Percentiles rank a stretch among this genome's conserved stretches.
Evolutionary conservation across 192 early-diverging fungal genomes (phyloP).

Genomic region (Coemansia sp.): DNA sequence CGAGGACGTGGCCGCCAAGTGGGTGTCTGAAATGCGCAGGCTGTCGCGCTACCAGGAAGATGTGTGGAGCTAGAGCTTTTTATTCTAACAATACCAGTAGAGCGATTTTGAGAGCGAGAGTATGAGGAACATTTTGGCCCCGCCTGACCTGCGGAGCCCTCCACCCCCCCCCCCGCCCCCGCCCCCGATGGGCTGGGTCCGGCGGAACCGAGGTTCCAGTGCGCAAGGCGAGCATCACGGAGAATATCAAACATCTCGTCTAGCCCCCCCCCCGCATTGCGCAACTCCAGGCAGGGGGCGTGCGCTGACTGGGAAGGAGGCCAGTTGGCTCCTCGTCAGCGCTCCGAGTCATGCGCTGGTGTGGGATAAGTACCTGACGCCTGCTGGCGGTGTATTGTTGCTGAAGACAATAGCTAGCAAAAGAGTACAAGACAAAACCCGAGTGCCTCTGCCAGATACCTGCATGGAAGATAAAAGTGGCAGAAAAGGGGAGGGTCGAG

Average conservation of each 20-base stretch:
- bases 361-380: not conserved
- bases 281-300: not conserved
- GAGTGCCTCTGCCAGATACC: not conserved
- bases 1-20: conserved; percentile 67
- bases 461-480: not conserved
- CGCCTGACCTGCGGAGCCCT: too few relatives aligned
- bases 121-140: not conserved
- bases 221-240: conserved; percentile 10
- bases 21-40: conserved; percentile 81
- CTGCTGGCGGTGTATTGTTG: not conserved
- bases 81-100: not conserved
- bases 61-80: conserved; percentile 80
- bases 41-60: conserved; percentile 90
- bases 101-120: not conserved
- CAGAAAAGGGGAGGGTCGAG: too few relatives aligned
- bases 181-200: too few relatives aligned
- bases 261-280: conserved; percentile 13
- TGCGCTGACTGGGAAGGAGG: not conserved
- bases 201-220: conserved; percentile 2
- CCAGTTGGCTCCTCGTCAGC: not conserved
- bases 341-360: not conserved
- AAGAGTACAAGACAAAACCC: not conserved
- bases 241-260: conserved; percentile 8
- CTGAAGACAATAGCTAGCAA: not conserved
- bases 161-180: too few relatives aligned